These are phyloP conservation scores for Acidomyces sp. DNA, from an alignment of 495 filamentous ascomycete genomes.

Conservation along the genomic window DNA sequence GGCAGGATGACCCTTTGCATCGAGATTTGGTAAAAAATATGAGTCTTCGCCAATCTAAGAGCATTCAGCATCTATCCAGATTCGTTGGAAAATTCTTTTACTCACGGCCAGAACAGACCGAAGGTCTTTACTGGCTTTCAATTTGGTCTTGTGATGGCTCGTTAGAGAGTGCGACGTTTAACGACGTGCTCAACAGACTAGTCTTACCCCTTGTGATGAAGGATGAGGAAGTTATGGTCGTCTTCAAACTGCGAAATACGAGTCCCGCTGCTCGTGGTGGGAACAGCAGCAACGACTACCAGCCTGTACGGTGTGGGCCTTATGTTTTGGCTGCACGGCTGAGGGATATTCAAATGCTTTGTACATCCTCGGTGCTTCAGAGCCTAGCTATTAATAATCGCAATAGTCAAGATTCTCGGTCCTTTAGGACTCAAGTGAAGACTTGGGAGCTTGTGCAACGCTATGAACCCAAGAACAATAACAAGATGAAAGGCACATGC, in stretches of 20 bases:
- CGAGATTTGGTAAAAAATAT: no score
- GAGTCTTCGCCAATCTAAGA: conserved; percentile 5
- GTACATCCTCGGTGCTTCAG: conserved; percentile 6
- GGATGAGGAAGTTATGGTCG: conserved; percentile 2
- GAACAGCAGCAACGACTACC: conserved; percentile 1
- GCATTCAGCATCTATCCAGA: conserved; percentile 1
- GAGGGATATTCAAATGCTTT: conserved; percentile 6
- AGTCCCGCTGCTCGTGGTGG: conserved; percentile 7
- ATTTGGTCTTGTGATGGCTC: conserved; percentile 9
- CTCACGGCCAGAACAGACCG: background rate
- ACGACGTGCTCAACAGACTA: conserved; percentile 1
- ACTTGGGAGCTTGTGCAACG: conserved; percentile 10
- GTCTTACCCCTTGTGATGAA: conserved; percentile 3
- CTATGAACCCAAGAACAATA: conserved; percentile 1
- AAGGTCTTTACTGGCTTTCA: conserved; percentile 8
- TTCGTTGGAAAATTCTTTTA: conserved; percentile 3
- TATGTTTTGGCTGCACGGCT: conserved; percentile 4
- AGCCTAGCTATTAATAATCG: conserved; percentile 1
- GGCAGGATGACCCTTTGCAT: no score
- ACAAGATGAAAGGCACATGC: conserved; percentile 4
- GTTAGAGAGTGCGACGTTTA: conserved; percentile 1
- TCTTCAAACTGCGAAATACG: conserved; percentile 3
- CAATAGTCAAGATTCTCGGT: background rate
- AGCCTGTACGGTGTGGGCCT: conserved; percentile 4
- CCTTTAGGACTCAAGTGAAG: conserved; percentile 6